A percentile compares a stretch with the other conserved stretches of the same genome.
Evolutionary conservation across 2,329 filamentous ascomycete species (phyloP).

Genomic region (Periconia macrospinosa): DNA sequence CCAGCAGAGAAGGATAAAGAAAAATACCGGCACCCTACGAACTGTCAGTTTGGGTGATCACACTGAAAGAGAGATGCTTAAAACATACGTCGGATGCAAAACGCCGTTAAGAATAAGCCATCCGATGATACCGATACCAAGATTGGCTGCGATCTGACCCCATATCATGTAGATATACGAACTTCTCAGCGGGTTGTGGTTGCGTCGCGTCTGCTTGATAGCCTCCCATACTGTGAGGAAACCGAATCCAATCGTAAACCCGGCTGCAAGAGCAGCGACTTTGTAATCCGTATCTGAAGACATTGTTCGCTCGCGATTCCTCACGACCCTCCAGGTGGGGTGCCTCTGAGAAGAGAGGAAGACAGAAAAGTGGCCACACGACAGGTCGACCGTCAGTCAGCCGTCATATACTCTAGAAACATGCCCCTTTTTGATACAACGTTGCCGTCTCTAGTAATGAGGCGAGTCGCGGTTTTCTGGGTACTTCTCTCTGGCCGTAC

Average conservation of each 20-base stretch:
- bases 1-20: slow-evolving; percentile 38
- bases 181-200: slow-evolving; percentile 34
- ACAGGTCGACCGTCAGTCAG: neutral
- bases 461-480: neutral
- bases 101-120: slow-evolving; percentile 36
- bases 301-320: neutral
- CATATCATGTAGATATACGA: slow-evolving; percentile 41
- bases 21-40: slow-evolving; percentile 30
- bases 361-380: neutral
- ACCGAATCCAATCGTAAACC: slow-evolving; percentile 38
- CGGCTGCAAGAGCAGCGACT: slow-evolving; percentile 35
- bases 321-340: too few relatives aligned
- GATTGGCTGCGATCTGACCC: slow-evolving; percentile 34
- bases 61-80: neutral
- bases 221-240: slow-evolving; percentile 39
- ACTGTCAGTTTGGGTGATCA: slow-evolving; percentile 2
- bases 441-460: neutral
- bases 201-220: slow-evolving; percentile 37
- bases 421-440: neutral
- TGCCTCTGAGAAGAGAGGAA: neutral
- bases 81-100: slow-evolving; percentile 31
- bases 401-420: neutral
- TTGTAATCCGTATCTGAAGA: slow-evolving; percentile 23
- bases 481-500: neutral
- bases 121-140: slow-evolving; percentile 32